phyloP scores from a whole-genome alignment of 768 basidiomycete genomes.

The Mycena chlorophos region DNA sequence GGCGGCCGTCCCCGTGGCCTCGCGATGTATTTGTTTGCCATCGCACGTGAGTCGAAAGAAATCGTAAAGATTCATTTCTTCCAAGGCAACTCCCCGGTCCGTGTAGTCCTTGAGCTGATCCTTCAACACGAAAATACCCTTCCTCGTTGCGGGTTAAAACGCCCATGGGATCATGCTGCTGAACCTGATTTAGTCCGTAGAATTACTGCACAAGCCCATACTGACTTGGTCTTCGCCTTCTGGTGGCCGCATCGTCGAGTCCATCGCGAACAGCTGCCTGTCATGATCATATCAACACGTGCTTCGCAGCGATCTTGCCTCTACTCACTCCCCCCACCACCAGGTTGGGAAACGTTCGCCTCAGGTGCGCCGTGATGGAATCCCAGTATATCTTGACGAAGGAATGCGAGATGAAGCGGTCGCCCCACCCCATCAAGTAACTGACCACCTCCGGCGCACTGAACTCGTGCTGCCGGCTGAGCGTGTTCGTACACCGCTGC shows the following conservation, averaged over 20 bases:
- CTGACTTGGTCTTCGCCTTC: too few species aligned
- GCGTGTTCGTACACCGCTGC: slow-evolving; percentile 23
- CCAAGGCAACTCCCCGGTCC: slow-evolving; percentile 3
- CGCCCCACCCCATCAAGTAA: slow-evolving; percentile 40
- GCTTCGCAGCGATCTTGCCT: not conserved
- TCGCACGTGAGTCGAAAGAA: slow-evolving; percentile 3
- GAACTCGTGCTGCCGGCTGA: slow-evolving; percentile 33
- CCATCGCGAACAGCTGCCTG: too few species aligned
- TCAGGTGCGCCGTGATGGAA: slow-evolving; percentile 2
- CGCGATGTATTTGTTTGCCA: not conserved
- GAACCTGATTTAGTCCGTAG: too few species aligned
- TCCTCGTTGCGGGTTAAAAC: not conserved
- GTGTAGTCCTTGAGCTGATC: slow-evolving; percentile 13
- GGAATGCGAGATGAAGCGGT: slow-evolving; percentile 30
- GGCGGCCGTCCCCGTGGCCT: not conserved
- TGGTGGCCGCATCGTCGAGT: too few species aligned
- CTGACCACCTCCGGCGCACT: slow-evolving; percentile 30
- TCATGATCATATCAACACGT: too few species aligned
- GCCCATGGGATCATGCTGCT: not conserved
- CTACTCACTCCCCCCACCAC: slow-evolving; percentile 12
- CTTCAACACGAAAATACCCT: not conserved
- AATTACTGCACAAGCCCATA: too few species aligned
- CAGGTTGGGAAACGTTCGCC: slow-evolving; percentile 15
- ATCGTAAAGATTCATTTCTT: slow-evolving; percentile 1
- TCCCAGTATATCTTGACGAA: slow-evolving; percentile 35